These are phyloP conservation scores for Botrytis elliptica DNA, from an alignment of 2,329 filamentous ascomycete genomes.

Conservation along the genomic window DNA sequence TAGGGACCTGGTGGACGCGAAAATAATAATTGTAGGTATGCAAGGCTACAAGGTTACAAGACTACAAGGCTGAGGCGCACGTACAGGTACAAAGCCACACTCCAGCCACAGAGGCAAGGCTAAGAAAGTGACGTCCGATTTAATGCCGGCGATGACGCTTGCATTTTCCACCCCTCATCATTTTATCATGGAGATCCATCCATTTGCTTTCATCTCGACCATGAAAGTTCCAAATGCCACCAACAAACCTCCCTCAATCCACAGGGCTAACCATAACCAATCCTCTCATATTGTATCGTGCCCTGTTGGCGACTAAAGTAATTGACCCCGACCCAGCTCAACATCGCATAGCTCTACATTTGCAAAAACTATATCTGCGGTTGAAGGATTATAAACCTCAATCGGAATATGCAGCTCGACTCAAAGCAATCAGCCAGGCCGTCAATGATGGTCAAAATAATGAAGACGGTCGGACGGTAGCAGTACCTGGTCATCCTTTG, in stretches of 20 bases:
- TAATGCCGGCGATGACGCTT: slow-evolving; percentile 19
- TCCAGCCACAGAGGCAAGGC: neutral
- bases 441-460: slow-evolving; percentile 38
- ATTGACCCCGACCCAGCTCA: slow-evolving; percentile 70
- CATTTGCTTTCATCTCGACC: neutral
- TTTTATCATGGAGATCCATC: neutral
- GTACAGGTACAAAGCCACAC: neutral
- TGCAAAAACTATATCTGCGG: slow-evolving; percentile 72
- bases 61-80: neutral
- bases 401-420: slow-evolving; percentile 63
- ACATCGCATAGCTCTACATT: slow-evolving; percentile 70
- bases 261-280: slow-evolving; percentile 62
- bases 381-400: slow-evolving; percentile 78
- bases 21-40: neutral
- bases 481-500: slow-evolving; percentile 54
- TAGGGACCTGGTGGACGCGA: neutral
- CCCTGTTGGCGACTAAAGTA: slow-evolving; percentile 60
- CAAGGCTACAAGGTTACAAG: neutral
- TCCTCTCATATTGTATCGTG: slow-evolving; percentile 73
- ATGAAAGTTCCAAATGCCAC: slow-evolving; percentile 33
- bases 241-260: slow-evolving; percentile 41
- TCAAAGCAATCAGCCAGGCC: slow-evolving; percentile 58
- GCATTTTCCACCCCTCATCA: slow-evolving; percentile 3
- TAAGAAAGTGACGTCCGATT: neutral
- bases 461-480: slow-evolving; percentile 44